phyloP scores from a whole-genome alignment of 768 basidiomycete genomes.

The Guyanaporus albipodus region DNA sequence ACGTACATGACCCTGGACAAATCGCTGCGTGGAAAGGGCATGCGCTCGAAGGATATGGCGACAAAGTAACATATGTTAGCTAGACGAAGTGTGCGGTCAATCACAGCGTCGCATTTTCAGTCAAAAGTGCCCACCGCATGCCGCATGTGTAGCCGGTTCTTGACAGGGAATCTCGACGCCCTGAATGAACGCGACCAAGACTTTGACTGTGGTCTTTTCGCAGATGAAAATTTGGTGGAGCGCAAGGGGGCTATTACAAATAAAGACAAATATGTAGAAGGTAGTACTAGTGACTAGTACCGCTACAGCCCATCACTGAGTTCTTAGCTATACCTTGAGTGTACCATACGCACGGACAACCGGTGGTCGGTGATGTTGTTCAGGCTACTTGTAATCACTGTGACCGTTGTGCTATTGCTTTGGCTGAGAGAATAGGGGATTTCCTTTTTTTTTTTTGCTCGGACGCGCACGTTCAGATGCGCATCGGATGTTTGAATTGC shows the following conservation, averaged over 20 bases:
- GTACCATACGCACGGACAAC: too few species aligned
- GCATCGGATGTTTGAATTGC: too few species aligned
- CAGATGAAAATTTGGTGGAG: conserved; percentile 27
- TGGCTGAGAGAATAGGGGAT: too few species aligned
- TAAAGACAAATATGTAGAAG: conserved; percentile 24
- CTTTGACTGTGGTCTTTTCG: background rate
- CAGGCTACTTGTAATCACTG: too few species aligned
- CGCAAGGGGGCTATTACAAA: conserved; percentile 14
- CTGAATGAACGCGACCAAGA: conserved; percentile 25
- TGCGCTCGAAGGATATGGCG: conserved; percentile 52
- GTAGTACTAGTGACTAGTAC: background rate
- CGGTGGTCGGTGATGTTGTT: too few species aligned
- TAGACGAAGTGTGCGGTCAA: conserved; percentile 20
- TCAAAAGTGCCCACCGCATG: conserved; percentile 48
- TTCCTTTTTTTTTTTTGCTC: too few species aligned
- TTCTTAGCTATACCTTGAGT: background rate
- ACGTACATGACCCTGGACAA: conserved; percentile 18
- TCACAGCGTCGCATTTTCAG: background rate
- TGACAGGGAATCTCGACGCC: conserved; percentile 29
- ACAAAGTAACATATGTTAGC: conserved; percentile 79
- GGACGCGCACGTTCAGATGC: too few species aligned
- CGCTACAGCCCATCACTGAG: too few species aligned
- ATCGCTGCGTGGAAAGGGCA: conserved; percentile 27
- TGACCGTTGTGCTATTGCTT: too few species aligned
- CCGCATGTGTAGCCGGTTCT: conserved; percentile 38